These are phyloP conservation scores for Xylariomycetidae sp. DNA, from an alignment of 2,329 filamentous ascomycete genomes.

Conservation along the genomic window DNA sequence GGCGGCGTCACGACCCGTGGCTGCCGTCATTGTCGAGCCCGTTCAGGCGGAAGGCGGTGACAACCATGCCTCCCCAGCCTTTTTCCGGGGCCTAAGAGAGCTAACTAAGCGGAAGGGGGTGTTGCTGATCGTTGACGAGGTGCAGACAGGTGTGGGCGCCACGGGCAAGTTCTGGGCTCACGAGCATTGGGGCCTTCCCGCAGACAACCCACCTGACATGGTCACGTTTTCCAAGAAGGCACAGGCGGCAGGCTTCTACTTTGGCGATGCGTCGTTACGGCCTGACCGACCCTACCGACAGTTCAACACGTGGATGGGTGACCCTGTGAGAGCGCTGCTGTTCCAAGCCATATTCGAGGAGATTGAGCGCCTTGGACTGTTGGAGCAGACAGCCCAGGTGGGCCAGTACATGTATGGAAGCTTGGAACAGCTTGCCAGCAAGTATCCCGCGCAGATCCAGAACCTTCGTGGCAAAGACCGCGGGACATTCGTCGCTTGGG, in stretches of 20 bases:
- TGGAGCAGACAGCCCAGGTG: conserved; percentile 69
- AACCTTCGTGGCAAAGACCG: conserved; percentile 83
- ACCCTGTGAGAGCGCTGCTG: conserved; percentile 75
- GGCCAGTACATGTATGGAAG: conserved; percentile 73
- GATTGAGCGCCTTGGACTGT: conserved; percentile 69
- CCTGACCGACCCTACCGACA: conserved; percentile 93
- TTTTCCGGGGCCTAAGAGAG: conserved; percentile 79
- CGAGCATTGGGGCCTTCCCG: conserved; percentile 80
- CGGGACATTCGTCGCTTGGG: conserved; percentile 91
- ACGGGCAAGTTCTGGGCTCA: conserved; percentile 96
- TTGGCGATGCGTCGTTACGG: conserved; percentile 68
- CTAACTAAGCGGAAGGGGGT: conserved; percentile 72
- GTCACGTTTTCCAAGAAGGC: conserved; percentile 96
- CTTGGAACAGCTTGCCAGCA: conserved; percentile 59
- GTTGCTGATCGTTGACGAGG: conserved; percentile 87
- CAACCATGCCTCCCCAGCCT: conserved; percentile 83
- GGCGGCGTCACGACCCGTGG: conserved; percentile 70
- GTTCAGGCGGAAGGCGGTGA: conserved; percentile 92
- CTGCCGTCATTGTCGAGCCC: conserved; percentile 82
- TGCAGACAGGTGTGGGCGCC: conserved; percentile 87
- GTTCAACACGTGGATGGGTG: conserved; percentile 98
- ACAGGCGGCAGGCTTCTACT: conserved; percentile 91
- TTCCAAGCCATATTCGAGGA: conserved; percentile 84
- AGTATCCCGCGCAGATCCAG: conserved; percentile 71
- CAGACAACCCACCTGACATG: conserved; percentile 85